Percentiles rank a stretch among this genome's conserved stretches.
Conservation (phyloP, 345 rosid species). For the Bretschneidera sinensis region DNA sequence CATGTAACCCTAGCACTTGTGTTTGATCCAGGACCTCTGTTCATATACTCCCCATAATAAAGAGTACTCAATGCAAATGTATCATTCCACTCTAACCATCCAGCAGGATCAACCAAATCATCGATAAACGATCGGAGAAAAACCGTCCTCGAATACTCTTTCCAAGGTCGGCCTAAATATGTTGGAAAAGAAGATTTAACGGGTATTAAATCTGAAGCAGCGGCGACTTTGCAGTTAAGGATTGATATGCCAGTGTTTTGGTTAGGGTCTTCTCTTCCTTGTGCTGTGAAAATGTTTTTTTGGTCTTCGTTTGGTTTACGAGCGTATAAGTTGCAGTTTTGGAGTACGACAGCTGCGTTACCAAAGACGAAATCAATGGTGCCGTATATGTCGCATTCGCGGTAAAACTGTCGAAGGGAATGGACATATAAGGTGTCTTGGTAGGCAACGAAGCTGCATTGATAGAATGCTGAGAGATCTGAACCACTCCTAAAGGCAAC, state of each 20-base stretch:
- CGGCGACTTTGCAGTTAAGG: conserved; percentile 53
- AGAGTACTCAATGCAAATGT: conserved; percentile 47
- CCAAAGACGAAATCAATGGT: conserved; percentile 75
- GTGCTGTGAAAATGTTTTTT: conserved; percentile 63
- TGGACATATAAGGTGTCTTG: conserved; percentile 80
- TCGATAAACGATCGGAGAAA: conserved; percentile 46
- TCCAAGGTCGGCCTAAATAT: conserved; percentile 84
- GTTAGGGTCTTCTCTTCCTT: conserved; percentile 52
- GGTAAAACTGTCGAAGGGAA: conserved; percentile 62
- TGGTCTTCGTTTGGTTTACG: conserved; percentile 58
- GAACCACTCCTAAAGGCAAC: conserved; percentile 72
- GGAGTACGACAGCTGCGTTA: conserved; percentile 68
- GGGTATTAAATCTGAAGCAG: conserved; percentile 59
- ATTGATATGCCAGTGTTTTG: conserved; percentile 67
- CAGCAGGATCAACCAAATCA: conserved; percentile 57
- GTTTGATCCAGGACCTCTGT: conserved; percentile 62
- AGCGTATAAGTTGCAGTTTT: conserved; percentile 63
- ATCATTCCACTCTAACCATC: conserved; percentile 72
- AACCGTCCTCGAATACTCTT: conserved; percentile 64
- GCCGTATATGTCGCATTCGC: conserved; percentile 73
- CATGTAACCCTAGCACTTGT: conserved; percentile 60
- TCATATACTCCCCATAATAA: conserved; percentile 73
- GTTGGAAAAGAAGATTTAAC: conserved; percentile 40
- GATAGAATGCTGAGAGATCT: conserved; percentile 66
- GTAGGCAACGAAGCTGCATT: conserved; percentile 66